A percentile compares a stretch with the other conserved stretches of the same genome.
Conservation (phyloP, 495 filamentous ascomycete species). For the Choiromyces venosus region DNA sequence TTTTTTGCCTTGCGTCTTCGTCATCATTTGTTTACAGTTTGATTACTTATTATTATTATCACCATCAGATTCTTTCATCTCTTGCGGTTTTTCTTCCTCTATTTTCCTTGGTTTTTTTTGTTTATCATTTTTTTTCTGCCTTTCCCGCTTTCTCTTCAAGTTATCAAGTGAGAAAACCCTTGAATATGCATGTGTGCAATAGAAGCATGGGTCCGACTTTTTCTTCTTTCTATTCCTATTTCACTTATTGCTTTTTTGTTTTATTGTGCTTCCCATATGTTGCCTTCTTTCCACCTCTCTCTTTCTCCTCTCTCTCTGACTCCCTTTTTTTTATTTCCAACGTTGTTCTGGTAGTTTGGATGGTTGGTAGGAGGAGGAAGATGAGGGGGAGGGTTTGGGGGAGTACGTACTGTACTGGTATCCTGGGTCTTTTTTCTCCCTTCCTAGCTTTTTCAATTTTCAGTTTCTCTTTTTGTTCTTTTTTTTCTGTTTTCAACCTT, state of each 20-base stretch:
- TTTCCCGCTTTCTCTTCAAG: slow-evolving; percentile 19
- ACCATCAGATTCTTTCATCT: slow-evolving; percentile 6
- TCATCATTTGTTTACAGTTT: not conserved
- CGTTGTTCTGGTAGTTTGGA: not conserved
- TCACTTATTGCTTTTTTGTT: not conserved
- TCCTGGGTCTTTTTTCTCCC: slow-evolving; percentile 9
- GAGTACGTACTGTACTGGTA: not conserved
- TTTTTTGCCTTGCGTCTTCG: not conserved
- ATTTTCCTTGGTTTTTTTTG: slow-evolving; percentile 25
- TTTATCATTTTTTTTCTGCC: slow-evolving; percentile 10
- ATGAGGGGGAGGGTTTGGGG: no score
- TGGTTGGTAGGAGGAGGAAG: not conserved
- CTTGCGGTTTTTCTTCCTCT: slow-evolving; percentile 5
- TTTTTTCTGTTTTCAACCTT: slow-evolving; percentile 25
- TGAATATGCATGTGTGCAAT: slow-evolving; percentile 25
- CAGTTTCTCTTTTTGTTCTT: slow-evolving; percentile 9
- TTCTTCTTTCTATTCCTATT: not conserved
- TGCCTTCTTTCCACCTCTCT: not conserved
- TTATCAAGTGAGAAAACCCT: slow-evolving; percentile 34
- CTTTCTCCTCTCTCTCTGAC: no score
- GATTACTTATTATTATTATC: not conserved
- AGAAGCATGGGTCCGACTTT: slow-evolving; percentile 25
- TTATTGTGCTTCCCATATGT: not conserved
- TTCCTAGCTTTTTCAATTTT: not conserved
- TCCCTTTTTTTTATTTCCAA: not conserved